Conservation (phyloP, 441 rosid genomes). For the Pelargonium australe region DNA sequence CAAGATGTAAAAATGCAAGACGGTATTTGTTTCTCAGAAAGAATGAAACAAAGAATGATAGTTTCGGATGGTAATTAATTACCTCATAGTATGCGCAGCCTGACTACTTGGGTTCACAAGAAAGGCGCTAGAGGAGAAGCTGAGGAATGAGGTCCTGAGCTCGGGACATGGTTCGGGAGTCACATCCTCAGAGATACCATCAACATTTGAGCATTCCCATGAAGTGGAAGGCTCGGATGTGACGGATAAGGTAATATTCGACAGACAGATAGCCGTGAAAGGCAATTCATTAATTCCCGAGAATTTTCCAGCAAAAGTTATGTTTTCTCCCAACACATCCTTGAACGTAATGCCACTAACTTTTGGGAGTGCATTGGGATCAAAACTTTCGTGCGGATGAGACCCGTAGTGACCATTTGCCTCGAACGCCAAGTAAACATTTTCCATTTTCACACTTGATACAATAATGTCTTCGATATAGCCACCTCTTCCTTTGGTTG, state of each 20-base stretch:
- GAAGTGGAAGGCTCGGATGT: slow-evolving; percentile 16
- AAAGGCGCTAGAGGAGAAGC: slow-evolving; percentile 1
- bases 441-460: slow-evolving; percentile 31
- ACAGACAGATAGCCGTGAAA: slow-evolving; percentile 29
- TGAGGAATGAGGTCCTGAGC: slow-evolving; percentile 20
- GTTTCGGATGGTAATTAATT: not conserved
- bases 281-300: slow-evolving; percentile 37
- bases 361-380: slow-evolving; percentile 27
- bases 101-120: not conserved
- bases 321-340: slow-evolving; percentile 30
- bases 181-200: slow-evolving; percentile 28
- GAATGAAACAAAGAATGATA: not conserved
- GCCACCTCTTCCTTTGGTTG: slow-evolving; percentile 41
- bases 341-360: slow-evolving; percentile 30
- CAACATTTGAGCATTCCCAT: slow-evolving; percentile 37
- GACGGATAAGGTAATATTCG: slow-evolving; percentile 31
- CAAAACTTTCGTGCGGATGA: slow-evolving; percentile 37
- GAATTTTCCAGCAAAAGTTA: slow-evolving; percentile 30
- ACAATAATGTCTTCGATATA: slow-evolving; percentile 33
- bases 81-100: not conserved
- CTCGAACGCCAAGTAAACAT: slow-evolving; percentile 23
- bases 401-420: slow-evolving; percentile 34
- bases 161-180: slow-evolving; percentile 37
- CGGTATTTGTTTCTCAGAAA: not conserved
- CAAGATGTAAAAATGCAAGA: not conserved